These are phyloP conservation scores for Cladobotryum protrusum DNA, from an alignment of 2,329 filamentous ascomycete species.

Conservation along the genomic window DNA sequence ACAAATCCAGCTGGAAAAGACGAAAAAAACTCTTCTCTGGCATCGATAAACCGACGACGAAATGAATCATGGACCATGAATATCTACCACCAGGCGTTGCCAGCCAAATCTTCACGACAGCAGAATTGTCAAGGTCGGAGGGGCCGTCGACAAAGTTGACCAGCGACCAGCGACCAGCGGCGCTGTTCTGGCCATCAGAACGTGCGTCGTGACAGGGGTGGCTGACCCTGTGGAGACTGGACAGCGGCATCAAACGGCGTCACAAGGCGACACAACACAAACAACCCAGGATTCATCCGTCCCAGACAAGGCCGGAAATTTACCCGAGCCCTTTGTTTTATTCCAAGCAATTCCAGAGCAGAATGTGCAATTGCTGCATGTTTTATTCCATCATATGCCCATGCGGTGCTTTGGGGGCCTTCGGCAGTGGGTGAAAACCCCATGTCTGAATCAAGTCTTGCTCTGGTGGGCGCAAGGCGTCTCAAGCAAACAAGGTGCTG, in stretches of 20 bases:
- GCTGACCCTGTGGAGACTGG: slow-evolving; percentile 14
- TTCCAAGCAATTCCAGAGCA: neutral
- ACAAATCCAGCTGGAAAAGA: slow-evolving; percentile 1
- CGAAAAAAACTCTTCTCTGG: neutral
- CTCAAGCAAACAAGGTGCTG: slow-evolving; percentile 4
- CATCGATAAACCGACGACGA: neutral
- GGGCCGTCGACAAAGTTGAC: slow-evolving; percentile 10
- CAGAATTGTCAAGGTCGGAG: slow-evolving; percentile 7
- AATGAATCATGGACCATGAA: neutral
- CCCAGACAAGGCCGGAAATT: slow-evolving; percentile 1
- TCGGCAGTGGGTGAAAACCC: neutral
- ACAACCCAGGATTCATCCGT: slow-evolving; percentile 9
- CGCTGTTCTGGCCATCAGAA: slow-evolving; percentile 13
- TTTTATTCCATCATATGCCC: slow-evolving; percentile 3
- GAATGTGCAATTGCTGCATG: neutral
- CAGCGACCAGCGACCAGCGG: slow-evolving; percentile 8
- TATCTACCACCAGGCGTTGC: neutral
- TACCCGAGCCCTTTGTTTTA: neutral
- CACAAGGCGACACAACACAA: slow-evolving; percentile 13
- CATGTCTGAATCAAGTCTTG: neutral
- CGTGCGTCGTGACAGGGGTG: slow-evolving; percentile 15
- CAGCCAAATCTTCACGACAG: slow-evolving; percentile 3
- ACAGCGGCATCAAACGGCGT: slow-evolving; percentile 15
- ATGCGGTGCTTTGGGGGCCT: neutral
- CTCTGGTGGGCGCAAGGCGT: neutral